Conservation (phyloP, 2,329 filamentous ascomycete species). For the Diaporthe citri region DNA sequence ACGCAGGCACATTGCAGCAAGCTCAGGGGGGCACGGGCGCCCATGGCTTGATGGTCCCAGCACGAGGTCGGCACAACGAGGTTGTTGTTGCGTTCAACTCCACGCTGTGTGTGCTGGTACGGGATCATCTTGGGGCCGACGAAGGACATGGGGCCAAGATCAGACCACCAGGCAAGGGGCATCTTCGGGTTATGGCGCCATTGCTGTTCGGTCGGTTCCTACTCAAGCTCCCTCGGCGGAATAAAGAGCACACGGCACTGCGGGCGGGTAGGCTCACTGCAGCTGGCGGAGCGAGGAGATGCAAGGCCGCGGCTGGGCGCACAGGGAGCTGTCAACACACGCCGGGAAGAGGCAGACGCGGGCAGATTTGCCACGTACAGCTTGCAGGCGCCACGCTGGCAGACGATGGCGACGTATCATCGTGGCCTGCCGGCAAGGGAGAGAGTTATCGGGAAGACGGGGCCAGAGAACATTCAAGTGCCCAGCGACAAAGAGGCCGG, state of each 20-base stretch:
- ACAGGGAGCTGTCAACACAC: background rate
- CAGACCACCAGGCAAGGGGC: background rate
- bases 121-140: background rate
- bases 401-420: background rate
- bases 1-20: background rate
- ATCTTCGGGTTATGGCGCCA: background rate
- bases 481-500: background rate
- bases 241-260: background rate
- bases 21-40: background rate
- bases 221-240: background rate
- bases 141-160: background rate
- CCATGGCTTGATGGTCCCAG: background rate
- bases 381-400: slow-evolving; percentile 10
- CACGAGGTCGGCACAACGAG: background rate
- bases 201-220: background rate
- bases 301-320: background rate
- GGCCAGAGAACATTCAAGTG: background rate
- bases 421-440: slow-evolving; percentile 2
- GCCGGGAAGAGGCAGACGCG: background rate
- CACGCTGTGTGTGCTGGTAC: background rate
- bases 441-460: background rate
- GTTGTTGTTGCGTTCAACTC: too few relatives aligned
- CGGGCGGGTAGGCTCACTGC: background rate
- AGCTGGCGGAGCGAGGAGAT: background rate
- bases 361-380: slow-evolving; percentile 1